Conservation (phyloP, 2,329 filamentous ascomycete species). For the Exophiala viscosa region DNA sequence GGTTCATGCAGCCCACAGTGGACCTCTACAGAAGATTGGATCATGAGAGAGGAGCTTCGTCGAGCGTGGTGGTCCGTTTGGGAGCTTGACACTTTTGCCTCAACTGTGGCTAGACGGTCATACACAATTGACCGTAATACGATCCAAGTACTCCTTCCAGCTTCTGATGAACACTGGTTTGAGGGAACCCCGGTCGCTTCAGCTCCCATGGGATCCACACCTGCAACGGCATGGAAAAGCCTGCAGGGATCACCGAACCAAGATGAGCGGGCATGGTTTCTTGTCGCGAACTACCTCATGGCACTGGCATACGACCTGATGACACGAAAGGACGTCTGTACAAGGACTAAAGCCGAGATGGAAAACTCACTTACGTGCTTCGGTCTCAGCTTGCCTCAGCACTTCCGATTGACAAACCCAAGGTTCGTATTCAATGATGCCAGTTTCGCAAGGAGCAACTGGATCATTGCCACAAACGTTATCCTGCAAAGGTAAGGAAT, state of each 20-base stretch:
- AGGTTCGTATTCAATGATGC: background rate
- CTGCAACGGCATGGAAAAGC: constrained; percentile 10
- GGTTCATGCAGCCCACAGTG: background rate
- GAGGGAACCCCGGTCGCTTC: constrained; percentile 1
- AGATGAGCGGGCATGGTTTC: constrained; percentile 11
- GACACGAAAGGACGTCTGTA: background rate
- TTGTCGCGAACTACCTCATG: constrained; percentile 13
- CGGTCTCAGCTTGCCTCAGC: background rate
- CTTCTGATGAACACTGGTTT: constrained; percentile 14
- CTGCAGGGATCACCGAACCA: constrained; percentile 12
- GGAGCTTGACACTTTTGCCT: constrained; percentile 14
- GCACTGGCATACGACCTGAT: background rate
- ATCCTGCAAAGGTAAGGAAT: background rate
- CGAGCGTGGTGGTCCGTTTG: constrained; percentile 14
- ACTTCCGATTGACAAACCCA: background rate
- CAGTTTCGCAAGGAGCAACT: background rate
- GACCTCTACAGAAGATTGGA: constrained; percentile 6
- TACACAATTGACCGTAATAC: constrained; percentile 10
- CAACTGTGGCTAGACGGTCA: constrained; percentile 10
- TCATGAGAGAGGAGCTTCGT: constrained; percentile 10
- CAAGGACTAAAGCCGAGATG: background rate
- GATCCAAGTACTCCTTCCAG: constrained; percentile 14
- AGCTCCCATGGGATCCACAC: background rate
- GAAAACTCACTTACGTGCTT: background rate
- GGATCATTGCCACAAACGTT: background rate